A percentile compares a stretch with the other conserved stretches of the same genome.
Conservation (phyloP, 768 basidiomycete species). For the Dendrothele bispora region DNA sequence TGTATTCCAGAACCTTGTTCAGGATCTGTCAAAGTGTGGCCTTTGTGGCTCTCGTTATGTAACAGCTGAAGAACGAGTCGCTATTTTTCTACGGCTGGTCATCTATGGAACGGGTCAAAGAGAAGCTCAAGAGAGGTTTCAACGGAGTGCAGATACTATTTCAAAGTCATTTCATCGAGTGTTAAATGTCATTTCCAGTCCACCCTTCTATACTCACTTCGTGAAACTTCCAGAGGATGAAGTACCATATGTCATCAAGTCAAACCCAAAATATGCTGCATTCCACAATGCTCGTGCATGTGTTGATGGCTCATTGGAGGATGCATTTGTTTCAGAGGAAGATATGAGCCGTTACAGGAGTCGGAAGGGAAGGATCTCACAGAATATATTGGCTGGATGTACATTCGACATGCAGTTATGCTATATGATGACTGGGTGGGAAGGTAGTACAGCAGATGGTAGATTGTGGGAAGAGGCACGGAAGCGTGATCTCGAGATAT, state of each 20-base stretch:
- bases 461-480: constrained; percentile 17
- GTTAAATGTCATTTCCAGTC: constrained; percentile 19
- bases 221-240: constrained; percentile 14
- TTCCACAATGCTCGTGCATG: constrained; percentile 9
- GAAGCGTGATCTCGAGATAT: constrained; percentile 9
- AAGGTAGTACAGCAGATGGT: constrained; percentile 22
- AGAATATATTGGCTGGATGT: constrained; percentile 24
- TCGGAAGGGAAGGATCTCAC: constrained; percentile 18
- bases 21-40: constrained; percentile 18
- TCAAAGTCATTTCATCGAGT: constrained; percentile 25
- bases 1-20: constrained; percentile 27
- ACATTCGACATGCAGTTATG: constrained; percentile 22
- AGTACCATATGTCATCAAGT: constrained; percentile 12
- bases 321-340: constrained; percentile 13
- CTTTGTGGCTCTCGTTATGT: constrained; percentile 21
- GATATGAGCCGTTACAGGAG: constrained; percentile 20
- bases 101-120: constrained; percentile 23
- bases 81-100: constrained; percentile 32
- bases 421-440: constrained; percentile 26
- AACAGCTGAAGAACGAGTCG: constrained; percentile 33
- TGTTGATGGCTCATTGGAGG: constrained; percentile 26
- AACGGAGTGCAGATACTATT: constrained; percentile 36
- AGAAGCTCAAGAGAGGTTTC: constrained; percentile 34
- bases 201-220: constrained; percentile 22
- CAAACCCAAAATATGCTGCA: constrained; percentile 19